These are phyloP conservation scores for Cadophora gregata DNA, from an alignment of 2,329 filamentous ascomycete genomes.

Conservation along the genomic window DNA sequence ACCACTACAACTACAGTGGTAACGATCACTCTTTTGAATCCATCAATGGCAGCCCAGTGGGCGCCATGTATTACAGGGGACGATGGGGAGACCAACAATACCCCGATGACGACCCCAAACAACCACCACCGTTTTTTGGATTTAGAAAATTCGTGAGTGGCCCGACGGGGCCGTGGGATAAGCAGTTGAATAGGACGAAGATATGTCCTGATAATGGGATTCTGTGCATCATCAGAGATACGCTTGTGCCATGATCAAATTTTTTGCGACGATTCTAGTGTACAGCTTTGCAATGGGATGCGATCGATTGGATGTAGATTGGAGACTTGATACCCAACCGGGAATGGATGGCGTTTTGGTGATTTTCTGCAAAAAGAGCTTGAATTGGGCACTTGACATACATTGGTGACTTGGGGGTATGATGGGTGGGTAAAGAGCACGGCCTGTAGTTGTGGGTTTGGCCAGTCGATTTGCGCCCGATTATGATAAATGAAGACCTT, in stretches of 20 bases:
- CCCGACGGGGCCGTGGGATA: conserved; percentile 66
- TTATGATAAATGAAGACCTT: background rate
- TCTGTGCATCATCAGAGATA: conserved; percentile 40
- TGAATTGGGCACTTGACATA: background rate
- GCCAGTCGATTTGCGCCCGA: background rate
- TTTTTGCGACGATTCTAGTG: background rate
- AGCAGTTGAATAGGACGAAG: conserved; percentile 59
- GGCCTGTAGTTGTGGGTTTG: conserved; percentile 13
- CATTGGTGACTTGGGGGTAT: background rate
- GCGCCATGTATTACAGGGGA: conserved; percentile 62
- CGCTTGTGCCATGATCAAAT: conserved; percentile 32
- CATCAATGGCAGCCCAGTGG: conserved; percentile 51
- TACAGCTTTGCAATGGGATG: background rate
- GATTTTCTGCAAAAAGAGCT: background rate
- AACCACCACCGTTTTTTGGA: conserved; percentile 49
- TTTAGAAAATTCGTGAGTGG: conserved; percentile 59
- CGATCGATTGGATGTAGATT: background rate
- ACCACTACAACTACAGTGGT: conserved; percentile 59
- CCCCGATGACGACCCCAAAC: conserved; percentile 51
- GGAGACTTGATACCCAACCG: conserved; percentile 12
- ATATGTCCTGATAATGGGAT: conserved; percentile 58
- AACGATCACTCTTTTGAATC: conserved; percentile 30
- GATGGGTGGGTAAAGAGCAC: background rate
- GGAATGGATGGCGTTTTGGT: conserved; percentile 11
- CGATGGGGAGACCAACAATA: conserved; percentile 68